Percentiles rank a stretch among this genome's conserved stretches.
Evolutionary conservation across 192 early-diverging fungal species (phyloP).

Genomic region (Entomortierella parvispora): DNA sequence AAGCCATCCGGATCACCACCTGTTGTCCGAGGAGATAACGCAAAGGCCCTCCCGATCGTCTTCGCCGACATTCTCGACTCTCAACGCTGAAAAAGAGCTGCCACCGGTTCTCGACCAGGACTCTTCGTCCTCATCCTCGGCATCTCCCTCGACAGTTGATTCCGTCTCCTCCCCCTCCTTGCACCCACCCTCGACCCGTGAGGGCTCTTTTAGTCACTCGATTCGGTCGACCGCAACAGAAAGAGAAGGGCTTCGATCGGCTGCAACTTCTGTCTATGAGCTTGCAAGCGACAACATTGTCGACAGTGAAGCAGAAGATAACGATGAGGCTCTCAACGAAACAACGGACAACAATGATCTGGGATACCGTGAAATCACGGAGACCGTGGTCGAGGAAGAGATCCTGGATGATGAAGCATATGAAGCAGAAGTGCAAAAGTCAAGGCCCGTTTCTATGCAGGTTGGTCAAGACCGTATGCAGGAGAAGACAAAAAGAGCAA

Average conservation of each 20-base stretch:
- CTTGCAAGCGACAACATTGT: slow-evolving; percentile 23
- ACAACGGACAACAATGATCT: background rate
- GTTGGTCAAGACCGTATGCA: too few species aligned
- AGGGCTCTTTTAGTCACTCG: slow-evolving; percentile 24
- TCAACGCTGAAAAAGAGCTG: slow-evolving; percentile 23
- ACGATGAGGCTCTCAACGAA: background rate
- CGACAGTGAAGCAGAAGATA: slow-evolving; percentile 4
- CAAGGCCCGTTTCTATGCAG: background rate
- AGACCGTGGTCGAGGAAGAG: slow-evolving; percentile 38
- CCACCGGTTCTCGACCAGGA: slow-evolving; percentile 16
- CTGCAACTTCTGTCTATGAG: slow-evolving; percentile 44
- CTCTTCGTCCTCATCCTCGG: background rate
- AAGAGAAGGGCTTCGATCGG: slow-evolving; percentile 16
- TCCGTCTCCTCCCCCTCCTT: background rate
- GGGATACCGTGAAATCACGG: slow-evolving; percentile 26
- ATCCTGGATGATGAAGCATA: slow-evolving; percentile 29
- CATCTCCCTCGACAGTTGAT: background rate
- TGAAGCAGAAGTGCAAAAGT: slow-evolving; percentile 13
- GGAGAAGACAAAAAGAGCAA: too few species aligned
- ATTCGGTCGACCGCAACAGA: slow-evolving; percentile 21
- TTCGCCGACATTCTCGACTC: slow-evolving; percentile 3
- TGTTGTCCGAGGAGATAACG: slow-evolving; percentile 37
- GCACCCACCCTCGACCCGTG: slow-evolving; percentile 1
- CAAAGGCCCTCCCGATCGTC: slow-evolving; percentile 18
- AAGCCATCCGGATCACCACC: slow-evolving; percentile 33